Evolutionary conservation across 1,284 basidiomycete species (phyloP), one percentile per base, ranked within the genome.

Genomic region (Apiotrichum porosum): DNA sequence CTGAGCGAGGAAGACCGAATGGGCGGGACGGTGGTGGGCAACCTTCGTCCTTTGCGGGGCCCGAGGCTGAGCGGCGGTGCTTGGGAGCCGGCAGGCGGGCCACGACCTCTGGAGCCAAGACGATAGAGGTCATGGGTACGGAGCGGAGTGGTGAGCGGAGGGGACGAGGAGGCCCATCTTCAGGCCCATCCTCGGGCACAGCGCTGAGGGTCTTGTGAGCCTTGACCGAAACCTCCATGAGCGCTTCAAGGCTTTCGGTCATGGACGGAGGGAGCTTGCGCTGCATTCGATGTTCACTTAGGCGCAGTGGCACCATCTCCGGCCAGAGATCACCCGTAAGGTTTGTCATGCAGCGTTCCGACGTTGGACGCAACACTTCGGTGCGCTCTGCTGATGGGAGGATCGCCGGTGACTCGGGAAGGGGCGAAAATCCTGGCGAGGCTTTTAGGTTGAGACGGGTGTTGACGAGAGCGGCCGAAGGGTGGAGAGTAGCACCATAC

Each of bases 221-320:
- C 26, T 28, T 28, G 26, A 28, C 26, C 6, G 8, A 6, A 12
- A 50, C 42, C 28, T 44, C 42, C 13, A 48, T 54, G 5, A 68
- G 57, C 14, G 50, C 39, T 43, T 65, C 62, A 9, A 68, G 55
- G 3, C 54, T 58, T 44, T 66, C 64, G 2, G 66, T 66, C 37
- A 60, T 47, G 14, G 49, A 47, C 14, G 61, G 60, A 2, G 66
- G 62, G 17, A 65, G 49, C 45, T 63, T 62, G 19, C 63, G 48
- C n/a, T 56, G 54, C 9, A 64, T 42, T 35, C 57, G 23, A 21
- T 38, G 37, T 8, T 22, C 6, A 17, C 23, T 13, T 17, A 18
- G 17, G 10, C 18, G 32, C 24, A 19, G 44, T 4, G 39, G 46
- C 6, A 23, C 10, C 8, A 26, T 40, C 4, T 13, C 14, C 22